Conservation (phyloP, 768 basidiomycete species). For the Amanita phalloides region DNA sequence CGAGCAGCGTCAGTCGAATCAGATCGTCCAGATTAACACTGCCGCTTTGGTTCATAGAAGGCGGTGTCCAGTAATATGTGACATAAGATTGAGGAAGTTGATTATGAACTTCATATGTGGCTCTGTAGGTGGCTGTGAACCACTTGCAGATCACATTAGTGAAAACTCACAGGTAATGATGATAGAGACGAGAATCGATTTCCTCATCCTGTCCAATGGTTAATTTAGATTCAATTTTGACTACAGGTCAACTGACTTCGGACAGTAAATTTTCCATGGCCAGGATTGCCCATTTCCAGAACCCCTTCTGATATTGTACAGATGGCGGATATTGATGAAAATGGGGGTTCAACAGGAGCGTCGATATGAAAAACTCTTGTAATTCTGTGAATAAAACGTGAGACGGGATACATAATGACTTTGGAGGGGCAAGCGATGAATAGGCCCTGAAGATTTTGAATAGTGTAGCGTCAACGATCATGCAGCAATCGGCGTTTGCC, state of each 20-base stretch:
- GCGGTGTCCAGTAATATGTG: conserved; percentile 51
- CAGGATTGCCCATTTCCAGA: conserved; percentile 66
- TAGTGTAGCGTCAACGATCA: conserved; percentile 20
- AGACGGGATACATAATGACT: conserved; percentile 28
- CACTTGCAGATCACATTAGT: not conserved
- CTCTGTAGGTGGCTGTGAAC: not conserved
- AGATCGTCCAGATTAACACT: conserved; percentile 16
- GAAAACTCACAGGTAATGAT: conserved; percentile 41
- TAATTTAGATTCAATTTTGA: not conserved
- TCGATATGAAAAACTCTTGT: conserved; percentile 45
- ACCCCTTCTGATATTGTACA: conserved; percentile 43
- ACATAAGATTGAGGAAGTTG: conserved; percentile 37
- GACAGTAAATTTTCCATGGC: conserved; percentile 35
- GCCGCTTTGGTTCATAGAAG: not conserved
- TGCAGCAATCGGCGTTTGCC: conserved; percentile 1
- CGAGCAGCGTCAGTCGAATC: conserved; percentile 48
- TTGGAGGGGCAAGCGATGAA: conserved; percentile 38
- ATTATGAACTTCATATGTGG: not conserved
- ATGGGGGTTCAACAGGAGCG: conserved; percentile 41
- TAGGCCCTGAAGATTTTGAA: conserved; percentile 41
- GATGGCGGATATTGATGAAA: conserved; percentile 54
- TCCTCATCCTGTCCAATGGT: conserved; percentile 35
- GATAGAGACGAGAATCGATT: conserved; percentile 56
- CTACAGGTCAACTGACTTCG: conserved; percentile 31
- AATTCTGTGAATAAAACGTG: conserved; percentile 24